Evolutionary conservation across 2,329 filamentous ascomycete species (phyloP), one percentile per base, ranked within the genome.

Genomic region (Colletotrichum incanum): DNA sequence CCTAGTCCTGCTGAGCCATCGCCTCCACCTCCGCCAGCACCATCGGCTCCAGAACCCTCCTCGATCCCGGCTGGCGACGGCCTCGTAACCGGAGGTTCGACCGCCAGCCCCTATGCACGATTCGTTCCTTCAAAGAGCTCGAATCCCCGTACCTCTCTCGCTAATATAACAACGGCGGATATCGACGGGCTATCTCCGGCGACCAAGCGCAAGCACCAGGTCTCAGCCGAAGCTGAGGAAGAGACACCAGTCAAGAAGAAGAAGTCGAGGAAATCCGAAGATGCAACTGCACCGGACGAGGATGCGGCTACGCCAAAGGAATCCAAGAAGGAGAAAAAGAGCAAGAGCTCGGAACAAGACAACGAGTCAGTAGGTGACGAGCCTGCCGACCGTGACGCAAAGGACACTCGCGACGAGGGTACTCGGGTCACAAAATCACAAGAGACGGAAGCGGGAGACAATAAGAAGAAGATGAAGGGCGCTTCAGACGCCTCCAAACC

Each of bases 191-290:
- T 62, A 16, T 69, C 72, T n/a, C 68, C 68, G 12, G 56, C 65
- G 3, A 74, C 47, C 23, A 84, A 84, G 72, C 77, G 82, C 62
- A 84, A 84, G 74, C 78, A 84, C 67, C 79, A 82, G 41, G 72
- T 76, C 68, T 78, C 68, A 43, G 75, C 80, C 58, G 77, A 78
- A 75, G 75, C 61, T 45, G 73, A 77, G 28, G 76, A 76, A 64
- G 71, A 78, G 74, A 34, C 69, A 55, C 78, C 76, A 31, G 80
- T 79, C 58, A 80, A 78, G 54, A 77, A 78, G 54, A 77, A 76
- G 68, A 82, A 82, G 75, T 75, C 79, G 9, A 83, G 78, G 69
- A 80, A 77, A 62, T 61, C 72, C 5, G 75, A 71, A 49, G 65
- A 72, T 26, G 55, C 31, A 1, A 47, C 70, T 3, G 58, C 52